Percentiles rank a stretch among this genome's conserved stretches.
phyloP scores from a whole-genome alignment of 768 basidiomycete genomes.

The Kwoniella sp. region DNA sequence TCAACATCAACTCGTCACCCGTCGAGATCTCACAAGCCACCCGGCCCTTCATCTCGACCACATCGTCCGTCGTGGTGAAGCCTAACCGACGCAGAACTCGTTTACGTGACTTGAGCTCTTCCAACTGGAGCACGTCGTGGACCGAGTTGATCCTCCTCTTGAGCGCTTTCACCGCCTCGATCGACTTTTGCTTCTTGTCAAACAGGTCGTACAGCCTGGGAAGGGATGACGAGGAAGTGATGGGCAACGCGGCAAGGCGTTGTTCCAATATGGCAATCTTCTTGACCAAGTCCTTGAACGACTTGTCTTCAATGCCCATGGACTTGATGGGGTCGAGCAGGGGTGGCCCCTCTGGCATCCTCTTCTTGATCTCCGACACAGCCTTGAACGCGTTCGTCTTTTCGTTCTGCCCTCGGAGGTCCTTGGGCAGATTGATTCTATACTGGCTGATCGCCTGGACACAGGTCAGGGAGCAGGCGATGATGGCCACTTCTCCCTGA shows the following conservation, averaged over 20 bases:
- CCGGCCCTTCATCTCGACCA: conserved; percentile 95
- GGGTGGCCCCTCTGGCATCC: conserved; percentile 81
- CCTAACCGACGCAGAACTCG: conserved; percentile 86
- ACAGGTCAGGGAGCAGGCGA: conserved; percentile 82
- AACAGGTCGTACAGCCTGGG: conserved; percentile 77
- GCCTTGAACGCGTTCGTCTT: conserved; percentile 86
- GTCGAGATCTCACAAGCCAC: conserved; percentile 98
- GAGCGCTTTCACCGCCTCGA: conserved; percentile 56
- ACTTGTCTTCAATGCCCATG: conserved; percentile 93
- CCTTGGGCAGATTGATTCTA: conserved; percentile 83
- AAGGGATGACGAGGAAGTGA: conserved; percentile 73
- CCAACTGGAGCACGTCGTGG: conserved; percentile 86
- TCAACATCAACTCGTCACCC: conserved; percentile 91
- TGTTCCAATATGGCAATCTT: conserved; percentile 89
- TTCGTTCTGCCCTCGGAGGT: conserved; percentile 68
- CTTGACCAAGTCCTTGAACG: conserved; percentile 82
- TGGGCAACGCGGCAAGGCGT: conserved; percentile 70
- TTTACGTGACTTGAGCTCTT: conserved; percentile 92
- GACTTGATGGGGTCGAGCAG: conserved; percentile 87
- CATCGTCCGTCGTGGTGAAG: conserved; percentile 82
- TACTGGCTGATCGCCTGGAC: conserved; percentile 81
- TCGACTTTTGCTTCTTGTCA: conserved; percentile 63
- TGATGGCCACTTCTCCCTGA: conserved; percentile 76
- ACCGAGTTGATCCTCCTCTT: conserved; percentile 85
- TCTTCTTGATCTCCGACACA: conserved; percentile 79